These are phyloP conservation scores for Udeniomyces megalosporus DNA, from an alignment of 768 basidiomycete genomes.

Conservation along the genomic window DNA sequence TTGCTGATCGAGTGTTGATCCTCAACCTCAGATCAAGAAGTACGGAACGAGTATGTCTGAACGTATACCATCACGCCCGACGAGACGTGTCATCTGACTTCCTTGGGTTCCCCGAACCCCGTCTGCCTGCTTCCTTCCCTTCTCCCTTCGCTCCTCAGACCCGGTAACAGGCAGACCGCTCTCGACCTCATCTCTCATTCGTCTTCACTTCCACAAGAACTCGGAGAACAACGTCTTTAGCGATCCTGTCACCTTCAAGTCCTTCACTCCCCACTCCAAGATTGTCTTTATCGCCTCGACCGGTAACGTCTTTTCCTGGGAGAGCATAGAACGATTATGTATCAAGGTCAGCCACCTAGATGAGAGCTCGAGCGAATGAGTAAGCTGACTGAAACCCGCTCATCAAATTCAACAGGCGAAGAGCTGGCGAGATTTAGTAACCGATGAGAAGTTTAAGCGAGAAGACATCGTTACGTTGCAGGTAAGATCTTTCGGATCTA, in stretches of 20 bases:
- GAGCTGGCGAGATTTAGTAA: conserved; percentile 60
- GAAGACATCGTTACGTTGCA: conserved; percentile 86
- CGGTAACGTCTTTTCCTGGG: conserved; percentile 83
- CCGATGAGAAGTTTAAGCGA: conserved; percentile 69
- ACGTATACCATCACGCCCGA: too few species aligned
- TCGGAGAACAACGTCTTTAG: not conserved
- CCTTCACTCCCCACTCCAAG: conserved; percentile 89
- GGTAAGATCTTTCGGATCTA: conserved; percentile 29
- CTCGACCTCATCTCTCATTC: conserved; percentile 30
- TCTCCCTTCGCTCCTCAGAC: conserved; percentile 19
- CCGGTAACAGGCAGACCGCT: conserved; percentile 34
- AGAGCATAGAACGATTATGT: conserved; percentile 40
- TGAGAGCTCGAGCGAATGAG: too few species aligned
- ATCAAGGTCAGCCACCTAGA: too few species aligned
- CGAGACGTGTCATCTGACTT: too few species aligned
- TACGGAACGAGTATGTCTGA: conserved; percentile 27
- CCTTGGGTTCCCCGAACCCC: too few species aligned
- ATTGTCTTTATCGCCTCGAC: conserved; percentile 78
- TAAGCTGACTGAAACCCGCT: too few species aligned
- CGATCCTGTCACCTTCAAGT: conserved; percentile 95
- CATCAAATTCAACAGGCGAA: too few species aligned
- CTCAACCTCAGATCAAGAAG: conserved; percentile 38
- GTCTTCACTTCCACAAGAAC: conserved; percentile 33
- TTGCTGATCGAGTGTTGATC: too few species aligned
- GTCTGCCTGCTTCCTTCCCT: not conserved